Conservation (phyloP, 1,284 basidiomycete species). For the Retiboletus fuscus region DNA sequence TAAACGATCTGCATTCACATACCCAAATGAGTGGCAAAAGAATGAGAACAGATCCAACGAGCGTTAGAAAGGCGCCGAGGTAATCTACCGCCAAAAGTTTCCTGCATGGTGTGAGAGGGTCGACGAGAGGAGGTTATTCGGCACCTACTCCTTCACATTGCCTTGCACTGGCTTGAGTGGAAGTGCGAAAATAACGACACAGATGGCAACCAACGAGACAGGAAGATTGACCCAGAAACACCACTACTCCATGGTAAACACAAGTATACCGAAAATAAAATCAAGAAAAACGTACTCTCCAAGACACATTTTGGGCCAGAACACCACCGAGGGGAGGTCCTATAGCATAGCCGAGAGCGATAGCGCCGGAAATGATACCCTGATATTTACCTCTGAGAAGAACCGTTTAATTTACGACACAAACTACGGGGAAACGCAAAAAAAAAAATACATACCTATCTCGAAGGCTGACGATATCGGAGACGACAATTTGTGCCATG, state of each 20-base stretch:
- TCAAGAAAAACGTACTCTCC: slow-evolving; percentile 61
- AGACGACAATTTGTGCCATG: slow-evolving; percentile 73
- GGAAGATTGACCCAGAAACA: slow-evolving; percentile 79
- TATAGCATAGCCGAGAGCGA: slow-evolving; percentile 59
- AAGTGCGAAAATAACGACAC: slow-evolving; percentile 69
- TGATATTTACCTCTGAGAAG: slow-evolving; percentile 69
- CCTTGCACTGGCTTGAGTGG: slow-evolving; percentile 76
- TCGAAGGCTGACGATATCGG: slow-evolving; percentile 71
- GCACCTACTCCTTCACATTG: slow-evolving; percentile 58
- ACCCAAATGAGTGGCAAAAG: slow-evolving; percentile 83
- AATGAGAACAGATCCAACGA: slow-evolving; percentile 71
- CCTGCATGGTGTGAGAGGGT: slow-evolving; percentile 43
- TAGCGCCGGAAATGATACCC: slow-evolving; percentile 68
- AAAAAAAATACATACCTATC: slow-evolving; percentile 58
- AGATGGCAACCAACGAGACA: slow-evolving; percentile 62
- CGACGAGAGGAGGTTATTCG: background rate
- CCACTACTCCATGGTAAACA: slow-evolving; percentile 54
- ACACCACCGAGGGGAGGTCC: slow-evolving; percentile 72
- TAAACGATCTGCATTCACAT: slow-evolving; percentile 33
- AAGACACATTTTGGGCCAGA: slow-evolving; percentile 66
- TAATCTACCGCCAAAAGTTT: slow-evolving; percentile 82
- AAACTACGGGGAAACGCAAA: background rate
- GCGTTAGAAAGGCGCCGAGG: slow-evolving; percentile 67
- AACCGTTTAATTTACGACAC: background rate
- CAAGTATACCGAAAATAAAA: background rate